Base-by-base conservation (phyloP, 2,329 filamentous ascomycete genomes). In the Pyrenophora tritici-repentis region DNA sequence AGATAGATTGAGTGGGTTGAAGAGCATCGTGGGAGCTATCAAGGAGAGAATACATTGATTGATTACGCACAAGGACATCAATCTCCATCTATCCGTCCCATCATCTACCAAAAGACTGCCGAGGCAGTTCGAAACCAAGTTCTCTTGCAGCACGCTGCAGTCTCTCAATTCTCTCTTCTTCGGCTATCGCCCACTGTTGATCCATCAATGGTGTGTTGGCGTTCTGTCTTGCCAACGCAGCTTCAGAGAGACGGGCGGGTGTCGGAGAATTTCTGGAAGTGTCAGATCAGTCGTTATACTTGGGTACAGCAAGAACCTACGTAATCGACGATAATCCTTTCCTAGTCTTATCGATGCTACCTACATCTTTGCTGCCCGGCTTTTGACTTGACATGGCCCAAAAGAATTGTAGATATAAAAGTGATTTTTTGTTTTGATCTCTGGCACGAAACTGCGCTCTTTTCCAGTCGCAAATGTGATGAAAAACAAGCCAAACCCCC, bases 1-100 rank as follows among this genome's bases (percentile, higher is more conserved):
- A 6, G 77, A 78, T 51, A 66, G 81, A 43, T 62, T 80, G 43
- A 72, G 76, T 53, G 81, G 81, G 3, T 50, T 83, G 41, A 71
- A 72, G 42, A 68, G 74, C 35, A 76, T 81, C 45, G 76, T 77
- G 8, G 62, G 65, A n/a, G 62, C 63, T 24, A 73, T 71, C 14
- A 67, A 62, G 18, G 59, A 62, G 20, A 67, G 62, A 13, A 65
- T 73, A 53, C 34, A 50, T 38, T 68, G 53, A 55, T 47, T 8
- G 39, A 18, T 18, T 39, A 10, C 2, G 33, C 12, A 44, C 34
- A 42, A 13, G n/a, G 16, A 39, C n/a, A 43, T 12, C 10, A 12
- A 10, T 9, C 9, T 26, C 3, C 3, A 33, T 6, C 6, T 10
- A 42, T 24, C 41, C 12, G 24, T 16, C 12, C n/a, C 26, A 17